Conservation (phyloP, 2,329 filamentous ascomycete genomes). For the Lachnellula suecica region DNA sequence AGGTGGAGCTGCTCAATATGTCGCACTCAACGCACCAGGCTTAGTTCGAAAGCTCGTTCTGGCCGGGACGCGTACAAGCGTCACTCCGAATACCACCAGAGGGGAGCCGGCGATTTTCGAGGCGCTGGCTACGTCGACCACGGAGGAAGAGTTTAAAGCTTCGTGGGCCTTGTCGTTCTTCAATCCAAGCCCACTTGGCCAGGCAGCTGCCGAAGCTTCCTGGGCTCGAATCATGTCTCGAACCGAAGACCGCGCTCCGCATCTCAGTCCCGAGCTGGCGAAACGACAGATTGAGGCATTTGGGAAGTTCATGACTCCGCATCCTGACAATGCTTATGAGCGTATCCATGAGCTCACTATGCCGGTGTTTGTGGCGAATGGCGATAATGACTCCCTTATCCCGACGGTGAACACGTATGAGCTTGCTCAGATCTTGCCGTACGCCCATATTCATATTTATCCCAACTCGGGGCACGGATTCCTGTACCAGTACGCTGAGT, state of each 20-base stretch:
- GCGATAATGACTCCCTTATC: constrained; percentile 19
- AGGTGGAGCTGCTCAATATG: constrained; percentile 32
- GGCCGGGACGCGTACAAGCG: constrained; percentile 27
- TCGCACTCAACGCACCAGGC: constrained; percentile 30
- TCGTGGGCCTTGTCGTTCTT: constrained; percentile 39
- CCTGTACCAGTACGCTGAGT: constrained; percentile 19
- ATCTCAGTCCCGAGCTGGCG: constrained; percentile 10
- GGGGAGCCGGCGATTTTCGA: constrained; percentile 35
- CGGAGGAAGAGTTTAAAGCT: constrained; percentile 34
- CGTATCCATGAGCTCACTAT: constrained; percentile 29
- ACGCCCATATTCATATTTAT: constrained; percentile 18
- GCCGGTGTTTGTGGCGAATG: constrained; percentile 32
- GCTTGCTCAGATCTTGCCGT: constrained; percentile 6
- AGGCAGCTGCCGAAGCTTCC: constrained; percentile 32
- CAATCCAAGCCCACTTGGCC: constrained; percentile 31
- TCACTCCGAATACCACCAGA: constrained; percentile 23
- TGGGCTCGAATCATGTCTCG: constrained; percentile 33
- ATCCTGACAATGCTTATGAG: constrained; percentile 18
- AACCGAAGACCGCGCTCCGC: constrained; percentile 11
- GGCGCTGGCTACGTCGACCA: constrained; percentile 32
- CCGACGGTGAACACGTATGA: constrained; percentile 21
- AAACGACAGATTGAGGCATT: constrained; percentile 14
- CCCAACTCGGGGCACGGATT: constrained; percentile 23
- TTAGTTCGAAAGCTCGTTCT: constrained; percentile 32
- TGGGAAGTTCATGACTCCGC: constrained; percentile 8